phyloP scores from a whole-genome alignment of 2,329 filamentous ascomycete genomes.

The Leptoxyphium fumago region DNA sequence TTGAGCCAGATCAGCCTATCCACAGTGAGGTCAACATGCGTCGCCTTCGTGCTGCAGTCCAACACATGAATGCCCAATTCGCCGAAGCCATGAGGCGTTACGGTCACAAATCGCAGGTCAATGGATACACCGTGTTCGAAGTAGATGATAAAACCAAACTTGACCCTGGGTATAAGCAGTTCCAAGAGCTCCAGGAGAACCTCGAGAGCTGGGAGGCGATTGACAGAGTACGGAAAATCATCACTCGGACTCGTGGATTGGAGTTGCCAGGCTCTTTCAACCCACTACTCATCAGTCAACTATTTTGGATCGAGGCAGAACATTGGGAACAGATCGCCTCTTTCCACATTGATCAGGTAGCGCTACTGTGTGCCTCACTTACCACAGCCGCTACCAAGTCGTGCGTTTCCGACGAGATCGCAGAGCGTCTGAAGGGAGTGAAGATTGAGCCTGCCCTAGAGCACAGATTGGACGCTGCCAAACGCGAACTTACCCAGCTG shows the following conservation, averaged over 20 bases:
- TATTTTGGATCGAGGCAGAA: slow-evolving; percentile 45
- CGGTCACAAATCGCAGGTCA: slow-evolving; percentile 28
- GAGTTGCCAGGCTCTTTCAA: slow-evolving; percentile 50
- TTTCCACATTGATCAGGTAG: slow-evolving; percentile 24
- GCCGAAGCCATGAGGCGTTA: slow-evolving; percentile 25
- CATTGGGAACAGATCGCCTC: slow-evolving; percentile 35
- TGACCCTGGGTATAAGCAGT: slow-evolving; percentile 3
- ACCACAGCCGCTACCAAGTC: slow-evolving; percentile 21
- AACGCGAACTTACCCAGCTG: slow-evolving; percentile 30
- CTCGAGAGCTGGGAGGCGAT: slow-evolving; percentile 26
- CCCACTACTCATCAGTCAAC: slow-evolving; percentile 40
- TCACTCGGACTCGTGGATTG: slow-evolving; percentile 32
- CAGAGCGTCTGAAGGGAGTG: slow-evolving; percentile 21
- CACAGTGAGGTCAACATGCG: slow-evolving; percentile 19
- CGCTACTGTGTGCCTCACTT: slow-evolving; percentile 20
- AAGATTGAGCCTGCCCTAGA: slow-evolving; percentile 29
- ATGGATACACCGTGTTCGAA: slow-evolving; percentile 3
- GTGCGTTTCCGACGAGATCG: slow-evolving; percentile 27
- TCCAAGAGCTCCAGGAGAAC: slow-evolving; percentile 7
- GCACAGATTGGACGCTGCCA: slow-evolving; percentile 20
- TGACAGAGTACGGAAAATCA: slow-evolving; percentile 23
- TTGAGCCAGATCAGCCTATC: slow-evolving; percentile 8
- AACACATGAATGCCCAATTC: slow-evolving; percentile 36
- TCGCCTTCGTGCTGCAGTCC: slow-evolving; percentile 40
- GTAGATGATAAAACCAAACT: slow-evolving; percentile 7